Evolutionary conservation across 2,329 filamentous ascomycete genomes (phyloP).

Genomic region (Paraconiothyrium sp.): DNA sequence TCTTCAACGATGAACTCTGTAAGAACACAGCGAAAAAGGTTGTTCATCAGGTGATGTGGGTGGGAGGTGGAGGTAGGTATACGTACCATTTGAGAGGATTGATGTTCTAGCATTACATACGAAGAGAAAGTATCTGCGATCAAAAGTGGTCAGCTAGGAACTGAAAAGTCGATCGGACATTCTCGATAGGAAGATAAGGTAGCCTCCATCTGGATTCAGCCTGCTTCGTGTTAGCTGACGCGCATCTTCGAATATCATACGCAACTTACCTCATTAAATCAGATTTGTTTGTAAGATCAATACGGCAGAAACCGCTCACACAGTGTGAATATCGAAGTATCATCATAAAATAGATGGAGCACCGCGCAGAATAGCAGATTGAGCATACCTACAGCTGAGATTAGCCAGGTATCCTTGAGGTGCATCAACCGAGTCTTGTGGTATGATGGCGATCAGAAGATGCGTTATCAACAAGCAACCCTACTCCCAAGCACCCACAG

Average conservation of each 20-base stretch:
- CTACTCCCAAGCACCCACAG: conserved; percentile 63
- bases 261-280: conserved; percentile 71
- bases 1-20: conserved; percentile 68
- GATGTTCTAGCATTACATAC: neutral
- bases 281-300: conserved; percentile 74
- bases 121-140: neutral
- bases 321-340: conserved; percentile 74
- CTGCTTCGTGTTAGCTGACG: conserved; percentile 39
- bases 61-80: conserved; percentile 12
- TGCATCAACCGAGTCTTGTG: conserved; percentile 16
- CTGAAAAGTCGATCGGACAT: conserved; percentile 19
- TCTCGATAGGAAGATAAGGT: conserved; percentile 23
- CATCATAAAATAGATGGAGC: conserved; percentile 66
- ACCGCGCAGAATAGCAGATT: conserved; percentile 44
- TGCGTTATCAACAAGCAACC: conserved; percentile 75
- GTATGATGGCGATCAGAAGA: conserved; percentile 64
- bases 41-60: conserved; percentile 64
- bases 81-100: conserved; percentile 27
- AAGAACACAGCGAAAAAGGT: conserved; percentile 71
- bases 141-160: conserved; percentile 34
- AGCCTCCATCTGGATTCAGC: conserved; percentile 51
- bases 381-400: conserved; percentile 37
- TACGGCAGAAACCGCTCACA: conserved; percentile 64
- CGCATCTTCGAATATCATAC: neutral
- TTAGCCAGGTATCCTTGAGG: conserved; percentile 20